A percentile compares a stretch with the other conserved stretches of the same genome.
Conservation (phyloP, 2,329 filamentous ascomycete species). For the Exophiala aquamarina region DNA sequence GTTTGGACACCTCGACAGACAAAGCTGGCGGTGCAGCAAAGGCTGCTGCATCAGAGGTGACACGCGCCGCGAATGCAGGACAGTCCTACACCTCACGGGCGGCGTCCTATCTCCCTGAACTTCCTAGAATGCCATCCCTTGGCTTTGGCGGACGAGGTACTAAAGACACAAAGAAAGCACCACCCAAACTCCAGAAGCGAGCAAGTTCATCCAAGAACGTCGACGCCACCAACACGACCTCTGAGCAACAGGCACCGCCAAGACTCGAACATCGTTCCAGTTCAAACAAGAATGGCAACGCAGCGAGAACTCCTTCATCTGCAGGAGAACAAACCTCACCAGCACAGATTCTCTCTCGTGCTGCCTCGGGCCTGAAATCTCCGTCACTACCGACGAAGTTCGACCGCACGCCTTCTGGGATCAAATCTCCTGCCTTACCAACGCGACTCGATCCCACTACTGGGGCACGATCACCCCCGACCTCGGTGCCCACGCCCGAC, state of each 20-base stretch:
- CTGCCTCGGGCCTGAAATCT: slow-evolving; percentile 7
- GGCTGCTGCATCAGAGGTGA: slow-evolving; percentile 1
- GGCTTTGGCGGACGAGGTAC: slow-evolving; percentile 7
- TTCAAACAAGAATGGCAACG: slow-evolving; percentile 5
- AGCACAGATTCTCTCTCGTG: slow-evolving; percentile 4
- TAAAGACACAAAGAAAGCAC: neutral
- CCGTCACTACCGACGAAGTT: neutral
- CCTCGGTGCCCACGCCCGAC: slow-evolving; percentile 14
- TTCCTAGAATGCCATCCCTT: slow-evolving; percentile 13
- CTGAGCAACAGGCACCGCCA: slow-evolving; percentile 12
- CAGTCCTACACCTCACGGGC: slow-evolving; percentile 25
- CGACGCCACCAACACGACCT: neutral
- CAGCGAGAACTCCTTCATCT: neutral
- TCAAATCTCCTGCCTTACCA: slow-evolving; percentile 1
- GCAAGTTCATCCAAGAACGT: slow-evolving; percentile 2
- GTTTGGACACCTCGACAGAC: slow-evolving; percentile 10
- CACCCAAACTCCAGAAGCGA: slow-evolving; percentile 12
- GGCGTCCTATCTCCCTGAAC: slow-evolving; percentile 22
- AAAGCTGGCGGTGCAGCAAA: slow-evolving; percentile 18
- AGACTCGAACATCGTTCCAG: slow-evolving; percentile 16
- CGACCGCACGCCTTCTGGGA: slow-evolving; percentile 6
- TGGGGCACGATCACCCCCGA: slow-evolving; percentile 8
- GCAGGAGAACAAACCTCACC: slow-evolving; percentile 2
- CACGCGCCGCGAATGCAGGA: slow-evolving; percentile 8
- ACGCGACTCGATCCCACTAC: slow-evolving; percentile 5